Conservation (phyloP, 192 early-diverging fungal species). For the Backusella tarrabulga region DNA sequence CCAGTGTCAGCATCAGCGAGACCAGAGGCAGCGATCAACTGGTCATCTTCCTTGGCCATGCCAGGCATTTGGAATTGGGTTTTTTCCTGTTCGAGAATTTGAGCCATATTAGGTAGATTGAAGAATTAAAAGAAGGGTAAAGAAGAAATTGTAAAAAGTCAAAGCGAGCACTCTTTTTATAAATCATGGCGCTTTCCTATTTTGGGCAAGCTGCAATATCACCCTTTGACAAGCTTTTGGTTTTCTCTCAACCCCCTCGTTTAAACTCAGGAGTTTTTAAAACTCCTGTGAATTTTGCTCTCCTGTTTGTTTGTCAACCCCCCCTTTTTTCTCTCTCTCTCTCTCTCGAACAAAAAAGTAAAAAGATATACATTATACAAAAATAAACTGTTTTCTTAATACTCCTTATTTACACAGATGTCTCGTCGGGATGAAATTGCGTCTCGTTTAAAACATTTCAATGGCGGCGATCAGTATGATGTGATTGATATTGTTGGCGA, state of each 20-base stretch:
- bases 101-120: slow-evolving; percentile 8
- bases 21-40: not conserved
- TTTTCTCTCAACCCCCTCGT: not conserved
- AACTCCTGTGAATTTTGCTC: not conserved
- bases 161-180: not conserved
- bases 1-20: not conserved
- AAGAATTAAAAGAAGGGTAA: not conserved
- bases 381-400: not conserved
- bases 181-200: slow-evolving; percentile 6
- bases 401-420: slow-evolving; percentile 7
- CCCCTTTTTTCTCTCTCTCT: not conserved
- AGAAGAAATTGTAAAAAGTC: not conserved
- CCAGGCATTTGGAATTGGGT: slow-evolving; percentile 1
- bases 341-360: not conserved
- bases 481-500: slow-evolving; percentile 84
- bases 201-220: not conserved
- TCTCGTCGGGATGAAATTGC: slow-evolving; percentile 32
- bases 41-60: not conserved
- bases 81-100: slow-evolving; percentile 5
- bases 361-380: slow-evolving; percentile 5
- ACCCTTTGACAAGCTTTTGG: slow-evolving; percentile 2
- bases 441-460: slow-evolving; percentile 57
- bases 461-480: slow-evolving; percentile 82
- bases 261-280: slow-evolving; percentile 2
- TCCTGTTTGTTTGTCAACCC: not conserved